phyloP scores from a whole-genome alignment of 2,329 filamentous ascomycete genomes.

The Onygenales sp. region DNA sequence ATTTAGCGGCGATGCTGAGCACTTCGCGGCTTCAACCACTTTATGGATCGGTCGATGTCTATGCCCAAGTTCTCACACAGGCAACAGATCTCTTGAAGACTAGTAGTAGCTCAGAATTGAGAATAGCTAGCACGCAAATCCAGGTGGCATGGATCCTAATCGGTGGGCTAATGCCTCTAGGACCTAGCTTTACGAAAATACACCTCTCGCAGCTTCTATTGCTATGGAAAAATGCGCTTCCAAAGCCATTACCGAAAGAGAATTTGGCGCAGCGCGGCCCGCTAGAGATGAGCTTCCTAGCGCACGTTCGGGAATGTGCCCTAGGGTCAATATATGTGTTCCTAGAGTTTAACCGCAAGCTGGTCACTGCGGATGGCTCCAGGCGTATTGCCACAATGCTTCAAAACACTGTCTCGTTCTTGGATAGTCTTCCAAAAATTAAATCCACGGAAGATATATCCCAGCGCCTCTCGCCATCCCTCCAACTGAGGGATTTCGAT shows the following conservation, averaged over 20 bases:
- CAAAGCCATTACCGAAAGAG: constrained; percentile 87
- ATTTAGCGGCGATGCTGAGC: constrained; percentile 80
- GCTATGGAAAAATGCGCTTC: constrained; percentile 93
- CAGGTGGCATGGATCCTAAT: constrained; percentile 98
- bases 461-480: constrained; percentile 70
- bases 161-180: constrained; percentile 89
- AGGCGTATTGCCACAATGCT: constrained; percentile 90
- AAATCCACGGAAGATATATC: constrained; percentile 80
- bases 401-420: constrained; percentile 82
- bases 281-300: constrained; percentile 83
- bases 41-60: constrained; percentile 91
- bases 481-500: constrained; percentile 83
- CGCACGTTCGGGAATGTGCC: constrained; percentile 90
- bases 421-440: constrained; percentile 73
- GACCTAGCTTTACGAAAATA: constrained; percentile 97
- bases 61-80: constrained; percentile 81
- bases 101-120: constrained; percentile 80
- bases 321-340: constrained; percentile 86
- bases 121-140: constrained; percentile 86
- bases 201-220: constrained; percentile 88
- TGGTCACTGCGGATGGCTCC: constrained; percentile 88
- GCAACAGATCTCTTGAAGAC: constrained; percentile 88
- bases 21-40: constrained; percentile 80
- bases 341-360: constrained; percentile 80
- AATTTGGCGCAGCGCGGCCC: constrained; percentile 75